A percentile compares a stretch with the other conserved stretches of the same genome.
Evolutionary conservation across 768 basidiomycete genomes (phyloP).

Genomic region (Tephrocybe sp.): DNA sequence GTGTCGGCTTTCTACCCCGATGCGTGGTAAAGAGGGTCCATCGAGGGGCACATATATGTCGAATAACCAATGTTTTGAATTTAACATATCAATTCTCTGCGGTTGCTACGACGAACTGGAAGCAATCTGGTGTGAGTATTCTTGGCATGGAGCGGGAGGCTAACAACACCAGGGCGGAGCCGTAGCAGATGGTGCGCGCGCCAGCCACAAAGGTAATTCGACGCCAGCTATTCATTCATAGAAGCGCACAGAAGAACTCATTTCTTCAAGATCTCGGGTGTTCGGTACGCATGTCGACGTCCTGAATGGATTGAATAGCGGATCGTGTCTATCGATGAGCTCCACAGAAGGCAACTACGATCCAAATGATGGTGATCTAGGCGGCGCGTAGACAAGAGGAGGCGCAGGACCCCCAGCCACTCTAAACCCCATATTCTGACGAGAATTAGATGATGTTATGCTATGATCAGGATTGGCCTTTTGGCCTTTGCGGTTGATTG

Average conservation of each 20-base stretch:
- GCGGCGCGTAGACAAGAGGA: constrained; percentile 3
- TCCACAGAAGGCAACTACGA: constrained; percentile 12
- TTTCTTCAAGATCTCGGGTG: not conserved
- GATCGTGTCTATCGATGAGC: not conserved
- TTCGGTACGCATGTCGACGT: not conserved
- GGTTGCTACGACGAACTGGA: too few species aligned
- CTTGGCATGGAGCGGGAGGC: too few species aligned
- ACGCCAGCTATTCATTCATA: too few species aligned
- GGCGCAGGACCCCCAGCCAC: constrained; percentile 12
- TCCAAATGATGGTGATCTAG: constrained; percentile 5
- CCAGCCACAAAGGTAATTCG: too few species aligned
- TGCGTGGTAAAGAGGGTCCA: not conserved
- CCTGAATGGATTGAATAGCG: not conserved
- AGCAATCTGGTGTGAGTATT: too few species aligned
- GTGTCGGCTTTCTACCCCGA: not conserved
- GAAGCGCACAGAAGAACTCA: too few species aligned
- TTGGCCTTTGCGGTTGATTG: constrained; percentile 2
- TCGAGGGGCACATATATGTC: not conserved
- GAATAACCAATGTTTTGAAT: not conserved
- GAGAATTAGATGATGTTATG: not conserved
- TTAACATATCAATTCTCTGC: not conserved
- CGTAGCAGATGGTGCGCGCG: too few species aligned
- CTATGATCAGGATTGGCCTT: not conserved
- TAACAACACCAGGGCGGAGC: too few species aligned
- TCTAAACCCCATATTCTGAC: constrained; percentile 4